phyloP scores from a whole-genome alignment of 192 early-diverging fungal species.

The Umbelopsis sp. region DNA sequence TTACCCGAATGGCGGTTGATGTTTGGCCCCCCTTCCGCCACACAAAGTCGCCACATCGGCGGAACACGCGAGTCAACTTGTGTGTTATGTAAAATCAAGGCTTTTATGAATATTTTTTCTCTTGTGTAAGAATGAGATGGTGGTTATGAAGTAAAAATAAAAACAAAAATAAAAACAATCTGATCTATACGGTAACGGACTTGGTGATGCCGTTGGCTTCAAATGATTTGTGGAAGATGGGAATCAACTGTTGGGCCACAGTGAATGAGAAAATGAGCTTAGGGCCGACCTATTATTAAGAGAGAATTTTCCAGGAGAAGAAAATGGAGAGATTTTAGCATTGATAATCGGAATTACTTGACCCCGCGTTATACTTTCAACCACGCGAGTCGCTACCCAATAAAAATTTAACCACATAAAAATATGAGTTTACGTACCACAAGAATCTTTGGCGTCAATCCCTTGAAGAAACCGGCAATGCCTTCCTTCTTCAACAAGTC shows the following conservation, averaged over 20 bases:
- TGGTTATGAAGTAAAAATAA: neutral
- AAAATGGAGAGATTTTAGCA: neutral
- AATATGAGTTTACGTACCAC: constrained; percentile 48
- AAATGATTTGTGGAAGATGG: constrained; percentile 56
- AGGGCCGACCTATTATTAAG: constrained; percentile 64
- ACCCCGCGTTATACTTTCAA: neutral
- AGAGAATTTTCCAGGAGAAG: constrained; percentile 48
- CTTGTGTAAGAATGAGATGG: neutral
- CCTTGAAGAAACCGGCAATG: constrained; percentile 95
- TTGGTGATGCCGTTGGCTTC: constrained; percentile 17
- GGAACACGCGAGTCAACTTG: no score
- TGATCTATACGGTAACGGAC: neutral
- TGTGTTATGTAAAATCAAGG: no score
- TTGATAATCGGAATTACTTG: constrained; percentile 13
- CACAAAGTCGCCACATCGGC: no score
- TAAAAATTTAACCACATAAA: neutral
- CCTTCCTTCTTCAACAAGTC: constrained; percentile 95
- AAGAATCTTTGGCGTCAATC: constrained; percentile 82
- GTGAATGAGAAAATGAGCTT: constrained; percentile 99
- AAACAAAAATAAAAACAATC: constrained; percentile 1
- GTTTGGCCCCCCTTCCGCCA: no score
- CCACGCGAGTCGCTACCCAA: constrained; percentile 3
- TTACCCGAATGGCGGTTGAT: no score
- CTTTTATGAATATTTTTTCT: neutral
- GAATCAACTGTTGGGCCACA: constrained; percentile 94